These are phyloP conservation scores for Skeletonema costatum DNA, from an alignment of 108 stramenopile species.

Conservation along the genomic window DNA sequence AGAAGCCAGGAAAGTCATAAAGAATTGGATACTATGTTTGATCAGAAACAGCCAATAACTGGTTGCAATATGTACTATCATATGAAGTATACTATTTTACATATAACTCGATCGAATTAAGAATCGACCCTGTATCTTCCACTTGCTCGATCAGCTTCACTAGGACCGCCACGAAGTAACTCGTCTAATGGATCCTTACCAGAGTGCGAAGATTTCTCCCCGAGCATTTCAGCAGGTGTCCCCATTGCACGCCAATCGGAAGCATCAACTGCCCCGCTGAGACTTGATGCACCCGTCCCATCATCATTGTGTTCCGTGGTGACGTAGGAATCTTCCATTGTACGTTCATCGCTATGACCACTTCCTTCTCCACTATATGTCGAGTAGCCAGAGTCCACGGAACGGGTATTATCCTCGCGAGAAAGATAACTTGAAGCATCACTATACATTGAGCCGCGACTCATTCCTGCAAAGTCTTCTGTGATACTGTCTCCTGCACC, in stretches of 20 bases:
- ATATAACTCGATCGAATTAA: background rate
- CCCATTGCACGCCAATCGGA: conserved; percentile 20
- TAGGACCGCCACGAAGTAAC: background rate
- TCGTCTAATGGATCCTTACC: background rate
- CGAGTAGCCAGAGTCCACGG: background rate
- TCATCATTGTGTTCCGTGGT: conserved; percentile 8
- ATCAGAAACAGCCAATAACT: no score
- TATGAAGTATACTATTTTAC: background rate
- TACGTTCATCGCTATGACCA: background rate
- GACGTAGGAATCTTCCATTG: conserved; percentile 4
- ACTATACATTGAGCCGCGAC: background rate
- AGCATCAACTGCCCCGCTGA: conserved; percentile 12
- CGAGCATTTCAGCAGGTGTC: background rate
- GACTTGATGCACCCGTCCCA: background rate
- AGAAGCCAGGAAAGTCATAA: no score
- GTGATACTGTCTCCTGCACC: conserved; percentile 2
- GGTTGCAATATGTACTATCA: background rate
- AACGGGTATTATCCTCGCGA: background rate
- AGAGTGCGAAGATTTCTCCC: background rate
- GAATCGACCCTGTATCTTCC: background rate
- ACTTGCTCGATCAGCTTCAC: conserved; percentile 1
- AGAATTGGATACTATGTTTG: no score
- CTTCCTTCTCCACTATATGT: background rate
- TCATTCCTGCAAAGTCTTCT: background rate
- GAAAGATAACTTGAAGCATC: background rate